Percentiles rank a stretch among this genome's conserved stretches.
Conservation (phyloP, 2,329 filamentous ascomycete genomes). For the Colletotrichum sp. region DNA sequence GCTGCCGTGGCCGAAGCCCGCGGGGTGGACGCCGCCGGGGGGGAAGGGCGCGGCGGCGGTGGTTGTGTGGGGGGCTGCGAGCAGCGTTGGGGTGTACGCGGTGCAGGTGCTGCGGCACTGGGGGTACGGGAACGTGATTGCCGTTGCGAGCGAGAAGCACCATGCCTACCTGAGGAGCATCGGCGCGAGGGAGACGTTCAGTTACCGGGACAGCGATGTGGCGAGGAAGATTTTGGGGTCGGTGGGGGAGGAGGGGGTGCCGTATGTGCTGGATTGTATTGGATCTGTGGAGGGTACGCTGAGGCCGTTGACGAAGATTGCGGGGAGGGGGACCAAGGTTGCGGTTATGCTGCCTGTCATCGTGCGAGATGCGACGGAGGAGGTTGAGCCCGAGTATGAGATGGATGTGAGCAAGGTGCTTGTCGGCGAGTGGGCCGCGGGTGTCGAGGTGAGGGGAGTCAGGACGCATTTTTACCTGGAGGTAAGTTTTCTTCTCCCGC, state of each 20-base stretch:
- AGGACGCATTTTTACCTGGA: constrained; percentile 59
- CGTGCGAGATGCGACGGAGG: constrained; percentile 53
- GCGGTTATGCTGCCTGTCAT: constrained; percentile 67
- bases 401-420: constrained; percentile 49
- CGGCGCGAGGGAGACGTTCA: constrained; percentile 51
- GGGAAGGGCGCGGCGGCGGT: constrained; percentile 40
- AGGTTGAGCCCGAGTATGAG: constrained; percentile 54
- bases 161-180: constrained; percentile 45
- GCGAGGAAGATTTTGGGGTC: constrained; percentile 38
- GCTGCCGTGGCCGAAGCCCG: constrained; percentile 61
- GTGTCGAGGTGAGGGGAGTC: constrained; percentile 59
- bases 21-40: constrained; percentile 34
- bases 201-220: constrained; percentile 47
- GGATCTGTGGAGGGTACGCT: constrained; percentile 52
- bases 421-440: constrained; percentile 51
- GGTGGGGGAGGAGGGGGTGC: constrained; percentile 33
- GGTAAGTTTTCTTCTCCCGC: constrained; percentile 35
- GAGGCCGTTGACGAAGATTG: constrained; percentile 54
- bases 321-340: constrained; percentile 52
- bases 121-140: constrained; percentile 56
- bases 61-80: constrained; percentile 58
- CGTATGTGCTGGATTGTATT: constrained; percentile 61
- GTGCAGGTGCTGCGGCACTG: constrained; percentile 57
- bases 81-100: constrained; percentile 55
- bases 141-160: constrained; percentile 50